Percentiles rank a stretch among this genome's conserved stretches.
These are phyloP conservation scores for Carallia pectinifolia DNA, from an alignment of 345 rosid species.

Conservation along the genomic window DNA sequence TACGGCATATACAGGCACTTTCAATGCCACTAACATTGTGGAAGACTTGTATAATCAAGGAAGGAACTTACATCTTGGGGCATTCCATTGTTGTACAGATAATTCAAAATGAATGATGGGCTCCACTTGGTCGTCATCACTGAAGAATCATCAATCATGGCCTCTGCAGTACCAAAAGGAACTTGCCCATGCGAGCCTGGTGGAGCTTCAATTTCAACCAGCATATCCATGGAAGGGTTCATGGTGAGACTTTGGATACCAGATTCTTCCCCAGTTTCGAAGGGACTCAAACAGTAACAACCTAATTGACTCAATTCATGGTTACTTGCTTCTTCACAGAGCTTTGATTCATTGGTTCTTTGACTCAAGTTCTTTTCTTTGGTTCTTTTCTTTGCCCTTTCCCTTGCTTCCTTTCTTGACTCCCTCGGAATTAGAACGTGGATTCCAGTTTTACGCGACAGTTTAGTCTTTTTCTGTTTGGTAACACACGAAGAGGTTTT, in stretches of 20 bases:
- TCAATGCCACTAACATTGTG: background rate
- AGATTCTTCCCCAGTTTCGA: conserved; percentile 22
- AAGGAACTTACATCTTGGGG: conserved; percentile 34
- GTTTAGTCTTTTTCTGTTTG: conserved; percentile 30
- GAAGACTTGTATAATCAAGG: background rate
- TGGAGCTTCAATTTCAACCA: conserved; percentile 17
- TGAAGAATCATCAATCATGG: conserved; percentile 26
- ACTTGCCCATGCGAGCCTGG: conserved; percentile 8
- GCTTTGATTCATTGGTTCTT: conserved; percentile 22
- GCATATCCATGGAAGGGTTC: conserved; percentile 6
- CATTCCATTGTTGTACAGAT: conserved; percentile 24
- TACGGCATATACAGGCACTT: too few species aligned
- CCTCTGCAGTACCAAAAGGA: conserved; percentile 13
- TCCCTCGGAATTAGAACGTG: conserved; percentile 40
- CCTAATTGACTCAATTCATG: conserved; percentile 23
- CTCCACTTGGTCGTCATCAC: conserved; percentile 34
- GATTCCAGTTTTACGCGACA: conserved; percentile 26
- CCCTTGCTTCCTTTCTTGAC: conserved; percentile 60
- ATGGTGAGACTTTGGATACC: conserved; percentile 10
- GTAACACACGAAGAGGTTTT: conserved; percentile 16
- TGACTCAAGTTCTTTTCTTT: conserved; percentile 32
- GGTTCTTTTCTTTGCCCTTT: conserved; percentile 69
- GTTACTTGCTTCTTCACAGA: background rate
- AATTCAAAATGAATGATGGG: conserved; percentile 25
- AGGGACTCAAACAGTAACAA: conserved; percentile 15